Base-by-base conservation (phyloP, 2,329 filamentous ascomycete genomes). In the Scedosporium boydii region DNA sequence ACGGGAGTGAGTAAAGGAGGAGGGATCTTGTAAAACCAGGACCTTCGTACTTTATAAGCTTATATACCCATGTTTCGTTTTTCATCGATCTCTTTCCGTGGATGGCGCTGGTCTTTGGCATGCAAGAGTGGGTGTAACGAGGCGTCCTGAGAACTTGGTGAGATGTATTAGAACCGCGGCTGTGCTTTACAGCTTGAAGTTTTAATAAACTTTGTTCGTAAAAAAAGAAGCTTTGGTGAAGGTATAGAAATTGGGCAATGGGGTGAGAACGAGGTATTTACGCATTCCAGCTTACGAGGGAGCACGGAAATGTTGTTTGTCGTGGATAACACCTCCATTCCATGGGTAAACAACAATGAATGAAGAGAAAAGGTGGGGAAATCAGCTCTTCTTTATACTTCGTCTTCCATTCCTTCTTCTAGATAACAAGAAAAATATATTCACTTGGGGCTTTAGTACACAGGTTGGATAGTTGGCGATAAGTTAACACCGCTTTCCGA, bases 381-480 rank as follows among this genome's bases (percentile, higher is more conserved):
- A 7, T 48, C 44, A 21, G 16, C 44, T 48, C 16, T n/a, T 18
- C 44, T 48, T n/a, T 48, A n/a, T n/a, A 21, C 18, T 23, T 16
- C 23, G 18, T 55, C 51, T 55, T 55, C 51, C 51, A 55, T 55
- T 55, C 51, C 18, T 23, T 55, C 23, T 55, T 55, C 51, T 55
- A 55, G 51, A 55, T 55, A 55, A 26, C 18, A 23, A 55, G 23
- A 23, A 55, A 26, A 55, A 27, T 55, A 55, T 55, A 55, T 55
- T 55, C 51, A 55, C 51, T 55, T 55, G 51, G 51, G 51, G 51
- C 51, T 55, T 55, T 55, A 55, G 51, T 55, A 55, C 51, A 55
- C 51, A 26, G 51, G 51, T 55, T 55, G 51, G 51, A 55, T 55
- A 26, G 23, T 55, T 55, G 51, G 23, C 18, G 51, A 23, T 55